phyloP scores from a whole-genome alignment of 2,329 filamentous ascomycete species.

The Colletotrichum theobromicola region DNA sequence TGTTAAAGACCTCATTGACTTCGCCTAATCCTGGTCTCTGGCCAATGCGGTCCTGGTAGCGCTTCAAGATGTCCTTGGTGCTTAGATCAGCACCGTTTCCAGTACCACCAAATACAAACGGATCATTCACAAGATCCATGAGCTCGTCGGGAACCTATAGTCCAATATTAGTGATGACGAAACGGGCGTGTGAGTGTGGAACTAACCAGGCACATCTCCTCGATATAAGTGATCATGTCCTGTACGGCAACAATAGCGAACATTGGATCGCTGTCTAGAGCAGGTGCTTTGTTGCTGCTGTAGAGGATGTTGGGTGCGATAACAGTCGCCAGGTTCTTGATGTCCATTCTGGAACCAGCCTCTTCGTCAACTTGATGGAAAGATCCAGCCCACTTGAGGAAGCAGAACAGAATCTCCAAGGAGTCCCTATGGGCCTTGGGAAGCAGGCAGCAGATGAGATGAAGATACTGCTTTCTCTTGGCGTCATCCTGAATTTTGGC shows the following conservation, averaged over 20 bases:
- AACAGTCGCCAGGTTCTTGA: constrained; percentile 95
- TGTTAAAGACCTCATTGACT: constrained; percentile 60
- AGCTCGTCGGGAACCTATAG: constrained; percentile 89
- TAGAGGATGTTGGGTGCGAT: constrained; percentile 96
- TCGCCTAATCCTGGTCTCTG: constrained; percentile 64
- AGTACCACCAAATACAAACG: constrained; percentile 80
- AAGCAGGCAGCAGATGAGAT: constrained; percentile 89
- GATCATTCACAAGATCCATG: constrained; percentile 83
- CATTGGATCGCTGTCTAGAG: constrained; percentile 87
- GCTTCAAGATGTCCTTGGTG: constrained; percentile 95
- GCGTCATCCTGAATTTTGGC: constrained; percentile 86
- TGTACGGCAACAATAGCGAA: constrained; percentile 92
- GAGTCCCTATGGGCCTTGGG: constrained; percentile 93
- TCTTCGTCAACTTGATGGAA: constrained; percentile 98
- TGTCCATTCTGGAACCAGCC: constrained; percentile 97
- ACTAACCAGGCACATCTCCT: constrained; percentile 92
- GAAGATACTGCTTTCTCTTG: constrained; percentile 82
- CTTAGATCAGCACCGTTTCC: constrained; percentile 81
- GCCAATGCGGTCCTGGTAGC: constrained; percentile 80
- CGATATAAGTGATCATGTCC: constrained; percentile 88
- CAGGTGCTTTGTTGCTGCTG: constrained; percentile 67
- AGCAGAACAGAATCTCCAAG: constrained; percentile 93
- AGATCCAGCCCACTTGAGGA: constrained; percentile 96
- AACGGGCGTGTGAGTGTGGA: neutral
- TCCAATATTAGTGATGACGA: constrained; percentile 20